Conservation (phyloP, 495 filamentous ascomycete genomes). For the Xylaria longipes region DNA sequence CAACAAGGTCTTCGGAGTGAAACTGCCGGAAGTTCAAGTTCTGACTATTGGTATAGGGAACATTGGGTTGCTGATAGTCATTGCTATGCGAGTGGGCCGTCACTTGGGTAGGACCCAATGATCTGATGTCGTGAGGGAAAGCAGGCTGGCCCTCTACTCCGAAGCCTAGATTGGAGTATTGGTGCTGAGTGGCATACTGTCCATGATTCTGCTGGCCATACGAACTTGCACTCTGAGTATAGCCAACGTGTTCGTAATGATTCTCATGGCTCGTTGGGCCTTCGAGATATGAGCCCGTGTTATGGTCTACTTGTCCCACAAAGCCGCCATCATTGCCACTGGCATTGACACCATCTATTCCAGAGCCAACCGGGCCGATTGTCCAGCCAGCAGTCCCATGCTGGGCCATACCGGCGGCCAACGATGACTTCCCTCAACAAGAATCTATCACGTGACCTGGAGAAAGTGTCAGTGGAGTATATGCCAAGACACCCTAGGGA, state of each 20-base stretch:
- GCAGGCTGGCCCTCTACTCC: neutral
- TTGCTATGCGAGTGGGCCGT: slow-evolving; percentile 11
- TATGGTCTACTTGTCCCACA: slow-evolving; percentile 14
- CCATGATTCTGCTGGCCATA: slow-evolving; percentile 18
- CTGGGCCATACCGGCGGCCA: slow-evolving; percentile 20
- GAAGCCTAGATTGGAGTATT: slow-evolving; percentile 8
- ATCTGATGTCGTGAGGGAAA: slow-evolving; percentile 6
- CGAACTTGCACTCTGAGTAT: neutral
- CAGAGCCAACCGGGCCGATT: slow-evolving; percentile 13
- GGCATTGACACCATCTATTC: neutral
- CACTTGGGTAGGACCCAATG: slow-evolving; percentile 3
- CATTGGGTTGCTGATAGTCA: slow-evolving; percentile 13
- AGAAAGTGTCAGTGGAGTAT: slow-evolving; percentile 21
- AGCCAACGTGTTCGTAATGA: slow-evolving; percentile 5
- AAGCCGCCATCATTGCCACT: slow-evolving; percentile 6
- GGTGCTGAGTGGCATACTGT: neutral
- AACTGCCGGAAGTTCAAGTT: slow-evolving; percentile 10
- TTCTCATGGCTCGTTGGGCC: neutral
- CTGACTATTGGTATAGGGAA: slow-evolving; percentile 10
- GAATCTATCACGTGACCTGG: slow-evolving; percentile 22
- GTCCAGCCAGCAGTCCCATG: slow-evolving; percentile 21
- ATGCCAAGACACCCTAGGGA: slow-evolving; percentile 8
- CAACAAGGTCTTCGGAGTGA: slow-evolving; percentile 1
- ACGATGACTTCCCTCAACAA: slow-evolving; percentile 7
- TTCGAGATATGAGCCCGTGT: slow-evolving; percentile 18